Evolutionary conservation across 2,329 filamentous ascomycete species (phyloP).

Genomic region (Aspergillus brunneoviolaceus): DNA sequence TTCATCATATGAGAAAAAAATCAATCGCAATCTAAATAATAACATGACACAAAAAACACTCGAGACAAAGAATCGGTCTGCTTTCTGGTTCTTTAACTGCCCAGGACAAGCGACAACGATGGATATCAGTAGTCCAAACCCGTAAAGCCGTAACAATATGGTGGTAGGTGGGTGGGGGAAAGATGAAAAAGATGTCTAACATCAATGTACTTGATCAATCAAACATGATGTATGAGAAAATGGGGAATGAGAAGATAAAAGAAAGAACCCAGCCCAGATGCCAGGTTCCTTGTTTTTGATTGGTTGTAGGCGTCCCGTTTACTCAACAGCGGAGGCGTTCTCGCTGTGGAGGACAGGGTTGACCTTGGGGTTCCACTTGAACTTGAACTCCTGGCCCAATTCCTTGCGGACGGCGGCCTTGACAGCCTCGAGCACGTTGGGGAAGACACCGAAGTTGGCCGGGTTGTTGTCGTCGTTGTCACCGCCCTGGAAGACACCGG

Average conservation of each 20-base stretch:
- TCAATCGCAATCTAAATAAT: slow-evolving; percentile 13
- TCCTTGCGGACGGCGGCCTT: slow-evolving; percentile 66
- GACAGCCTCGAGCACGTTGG: slow-evolving; percentile 70
- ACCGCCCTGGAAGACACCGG: slow-evolving; percentile 74
- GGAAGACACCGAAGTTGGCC: slow-evolving; percentile 73
- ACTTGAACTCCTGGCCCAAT: slow-evolving; percentile 71
- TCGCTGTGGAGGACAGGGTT: slow-evolving; percentile 64
- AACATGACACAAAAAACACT: slow-evolving; percentile 3
- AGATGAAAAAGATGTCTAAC: slow-evolving; percentile 6
- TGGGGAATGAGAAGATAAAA: slow-evolving; percentile 1
- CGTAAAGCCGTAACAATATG: slow-evolving; percentile 14
- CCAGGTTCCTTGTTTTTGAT: not conserved
- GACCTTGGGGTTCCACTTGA: slow-evolving; percentile 69
- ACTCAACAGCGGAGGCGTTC: slow-evolving; percentile 57
- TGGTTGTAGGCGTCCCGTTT: slow-evolving; percentile 24
- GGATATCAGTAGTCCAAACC: slow-evolving; percentile 28
- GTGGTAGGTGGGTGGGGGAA: not conserved
- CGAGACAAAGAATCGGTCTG: slow-evolving; percentile 2
- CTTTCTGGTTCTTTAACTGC: slow-evolving; percentile 1
- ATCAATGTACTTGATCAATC: slow-evolving; percentile 10
- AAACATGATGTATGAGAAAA: slow-evolving; percentile 1
- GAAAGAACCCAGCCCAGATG: slow-evolving; percentile 16
- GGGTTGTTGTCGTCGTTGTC: slow-evolving; percentile 76
- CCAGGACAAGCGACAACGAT: slow-evolving; percentile 12
- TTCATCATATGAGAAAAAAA: slow-evolving; percentile 5